Evolutionary conservation across 257 asterid species (phyloP).

Genomic region (Buddleja alternifolia): DNA sequence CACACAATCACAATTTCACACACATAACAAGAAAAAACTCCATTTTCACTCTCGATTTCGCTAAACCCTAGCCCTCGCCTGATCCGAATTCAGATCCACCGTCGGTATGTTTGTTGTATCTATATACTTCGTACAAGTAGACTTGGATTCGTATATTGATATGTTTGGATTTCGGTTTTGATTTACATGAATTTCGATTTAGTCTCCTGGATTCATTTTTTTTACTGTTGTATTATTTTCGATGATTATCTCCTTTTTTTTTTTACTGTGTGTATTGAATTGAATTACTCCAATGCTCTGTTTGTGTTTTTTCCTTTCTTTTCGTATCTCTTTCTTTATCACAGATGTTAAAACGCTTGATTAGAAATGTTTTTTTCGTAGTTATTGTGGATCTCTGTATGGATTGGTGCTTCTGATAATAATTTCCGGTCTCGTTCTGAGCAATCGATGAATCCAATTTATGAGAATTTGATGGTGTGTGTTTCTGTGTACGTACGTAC

Average conservation of each 20-base stretch:
- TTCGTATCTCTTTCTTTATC: neutral
- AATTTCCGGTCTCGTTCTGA: neutral
- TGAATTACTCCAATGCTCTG: constrained; percentile 1
- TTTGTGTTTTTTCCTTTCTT: neutral
- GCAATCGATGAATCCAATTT: neutral
- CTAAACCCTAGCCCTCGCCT: constrained; percentile 17
- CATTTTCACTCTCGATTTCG: constrained; percentile 18
- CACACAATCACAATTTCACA: constrained; percentile 30
- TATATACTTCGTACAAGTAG: neutral
- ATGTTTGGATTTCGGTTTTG: neutral
- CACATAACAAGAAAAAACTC: constrained; percentile 7
- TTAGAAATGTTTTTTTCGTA: neutral
- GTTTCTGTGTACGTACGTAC: neutral
- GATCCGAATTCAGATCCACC: constrained; percentile 33
- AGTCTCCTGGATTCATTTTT: neutral
- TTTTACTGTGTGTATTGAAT: neutral
- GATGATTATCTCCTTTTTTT: constrained; percentile 7
- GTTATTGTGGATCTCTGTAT: constrained; percentile 31
- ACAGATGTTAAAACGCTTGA: neutral
- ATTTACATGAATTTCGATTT: neutral
- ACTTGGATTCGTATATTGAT: constrained; percentile 6
- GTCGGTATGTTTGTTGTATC: constrained; percentile 26
- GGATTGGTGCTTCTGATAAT: constrained; percentile 20
- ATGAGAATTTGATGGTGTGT: constrained; percentile 5
- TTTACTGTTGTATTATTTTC: neutral